A percentile compares a stretch with the other conserved stretches of the same genome.
These are phyloP conservation scores for Monilinia fructicola DNA, from an alignment of 2,329 filamentous ascomycete genomes.

Conservation along the genomic window DNA sequence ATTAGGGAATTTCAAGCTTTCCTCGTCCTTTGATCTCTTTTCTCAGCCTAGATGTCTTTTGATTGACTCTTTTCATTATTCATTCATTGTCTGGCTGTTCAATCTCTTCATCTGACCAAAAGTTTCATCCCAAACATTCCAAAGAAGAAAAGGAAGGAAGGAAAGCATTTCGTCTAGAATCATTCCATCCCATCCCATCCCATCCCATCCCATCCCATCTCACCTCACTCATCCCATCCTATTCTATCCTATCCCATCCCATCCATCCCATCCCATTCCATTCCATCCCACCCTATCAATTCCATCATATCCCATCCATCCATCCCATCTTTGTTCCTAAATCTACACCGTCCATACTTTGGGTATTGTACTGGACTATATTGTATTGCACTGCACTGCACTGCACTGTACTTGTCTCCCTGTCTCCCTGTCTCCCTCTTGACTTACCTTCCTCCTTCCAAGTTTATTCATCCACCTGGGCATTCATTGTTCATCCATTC, in stretches of 20 bases:
- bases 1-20: background rate
- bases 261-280: too few relatives aligned
- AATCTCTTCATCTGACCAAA: background rate
- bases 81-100: background rate
- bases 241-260: too few relatives aligned
- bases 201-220: too few relatives aligned
- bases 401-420: too few relatives aligned
- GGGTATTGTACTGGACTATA: too few relatives aligned
- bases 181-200: constrained; percentile 9
- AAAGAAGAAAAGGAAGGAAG: constrained; percentile 7
- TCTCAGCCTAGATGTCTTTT: background rate
- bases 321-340: constrained; percentile 17
- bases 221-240: too few relatives aligned
- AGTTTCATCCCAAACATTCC: constrained; percentile 11
- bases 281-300: too few relatives aligned
- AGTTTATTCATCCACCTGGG: background rate
- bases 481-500: too few relatives aligned
- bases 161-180: constrained; percentile 9
- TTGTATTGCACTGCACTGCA: too few relatives aligned
- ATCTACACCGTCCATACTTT: constrained; percentile 6
- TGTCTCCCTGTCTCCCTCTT: too few relatives aligned
- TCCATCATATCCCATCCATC: too few relatives aligned
- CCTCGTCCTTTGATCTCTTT: constrained; percentile 9
- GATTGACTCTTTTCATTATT: background rate
- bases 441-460: background rate